phyloP scores from a whole-genome alignment of 345 rosid species.

The Litchi chinensis region DNA sequence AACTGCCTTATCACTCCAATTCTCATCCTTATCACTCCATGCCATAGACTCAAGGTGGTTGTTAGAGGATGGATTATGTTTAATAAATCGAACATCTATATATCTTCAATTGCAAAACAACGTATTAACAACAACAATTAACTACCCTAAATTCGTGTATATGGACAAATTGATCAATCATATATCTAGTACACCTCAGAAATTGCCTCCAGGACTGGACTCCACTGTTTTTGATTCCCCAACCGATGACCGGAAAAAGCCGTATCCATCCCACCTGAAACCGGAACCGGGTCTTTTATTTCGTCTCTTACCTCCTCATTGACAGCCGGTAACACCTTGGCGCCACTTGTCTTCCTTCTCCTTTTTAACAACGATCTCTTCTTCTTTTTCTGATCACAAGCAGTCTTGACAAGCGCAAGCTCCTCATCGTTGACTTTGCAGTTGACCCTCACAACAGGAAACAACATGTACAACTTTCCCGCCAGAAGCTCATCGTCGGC shows the following conservation, averaged over 20 bases:
- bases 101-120: not conserved
- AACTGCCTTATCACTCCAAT: no score
- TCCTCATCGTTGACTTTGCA: slow-evolving; percentile 33
- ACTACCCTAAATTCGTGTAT: not conserved
- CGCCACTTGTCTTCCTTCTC: slow-evolving; percentile 23
- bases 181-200: slow-evolving; percentile 26
- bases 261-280: not conserved
- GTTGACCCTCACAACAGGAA: slow-evolving; percentile 28
- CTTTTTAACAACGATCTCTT: slow-evolving; percentile 6
- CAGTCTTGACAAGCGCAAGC: slow-evolving; percentile 23
- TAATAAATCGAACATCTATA: no score
- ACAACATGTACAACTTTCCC: slow-evolving; percentile 36
- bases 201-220: slow-evolving; percentile 45
- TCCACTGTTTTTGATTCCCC: slow-evolving; percentile 31
- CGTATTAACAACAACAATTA: not conserved
- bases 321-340: slow-evolving; percentile 37
- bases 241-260: slow-evolving; percentile 13
- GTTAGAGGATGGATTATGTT: no score
- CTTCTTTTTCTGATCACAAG: slow-evolving; percentile 16
- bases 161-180: not conserved
- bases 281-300: not conserved
- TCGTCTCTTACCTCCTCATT: not conserved
- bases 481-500: slow-evolving; percentile 49
- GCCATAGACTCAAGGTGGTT: no score
- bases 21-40: no score